Evolutionary conservation across 352 stramenopile species (phyloP), one percentile per base, ranked within the genome.

Genomic region (Phytophthora idaei): DNA sequence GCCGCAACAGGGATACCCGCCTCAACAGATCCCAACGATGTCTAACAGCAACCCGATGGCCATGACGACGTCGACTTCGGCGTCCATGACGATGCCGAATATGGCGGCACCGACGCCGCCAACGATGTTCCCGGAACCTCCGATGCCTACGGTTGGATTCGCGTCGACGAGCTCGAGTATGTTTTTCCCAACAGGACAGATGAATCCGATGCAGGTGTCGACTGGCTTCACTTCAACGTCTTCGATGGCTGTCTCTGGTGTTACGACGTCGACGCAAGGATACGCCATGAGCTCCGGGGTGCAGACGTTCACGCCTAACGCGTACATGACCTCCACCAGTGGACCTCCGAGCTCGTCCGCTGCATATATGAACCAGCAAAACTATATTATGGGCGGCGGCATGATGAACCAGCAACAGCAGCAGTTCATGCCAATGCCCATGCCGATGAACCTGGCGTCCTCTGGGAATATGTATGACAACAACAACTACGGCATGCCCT

Each of bases 391-490:
- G 71, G 56, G 64, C 46, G 54, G 70, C 25, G 67, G 75, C 7
- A 85, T 86, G 81, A 78, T 85, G 71, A 85, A 74, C 37, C 44
- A 53, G 4, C 69, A 76, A 50, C 73, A 83, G 44, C 81, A 89
- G 57, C 81, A 86, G 52, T 85, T 91, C 55, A 87, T 92, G 75
- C 69, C 73, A 10, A 86, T 92, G 75, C 61, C 71, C 7, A 87
- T 78, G 70, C 70, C 76, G 0, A 83, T 89, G 77, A 82, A 77
- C 42, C 73, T 87, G 57, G 50, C 48, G 1, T 66, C 68, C 4
- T 73, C 71, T 39, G 57, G 50, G 21, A 74, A 65, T 28, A 90
- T 92, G 80, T 92, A 81, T 57, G 77, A 70, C 45, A 81, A 74
- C 64, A 77, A 52, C 36, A 69, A 41, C 50, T 77, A 67, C 41